Percentiles rank a stretch among this genome's conserved stretches.
phyloP scores from a whole-genome alignment of 2,329 filamentous ascomycete species.

The Penicillium crustosum region DNA sequence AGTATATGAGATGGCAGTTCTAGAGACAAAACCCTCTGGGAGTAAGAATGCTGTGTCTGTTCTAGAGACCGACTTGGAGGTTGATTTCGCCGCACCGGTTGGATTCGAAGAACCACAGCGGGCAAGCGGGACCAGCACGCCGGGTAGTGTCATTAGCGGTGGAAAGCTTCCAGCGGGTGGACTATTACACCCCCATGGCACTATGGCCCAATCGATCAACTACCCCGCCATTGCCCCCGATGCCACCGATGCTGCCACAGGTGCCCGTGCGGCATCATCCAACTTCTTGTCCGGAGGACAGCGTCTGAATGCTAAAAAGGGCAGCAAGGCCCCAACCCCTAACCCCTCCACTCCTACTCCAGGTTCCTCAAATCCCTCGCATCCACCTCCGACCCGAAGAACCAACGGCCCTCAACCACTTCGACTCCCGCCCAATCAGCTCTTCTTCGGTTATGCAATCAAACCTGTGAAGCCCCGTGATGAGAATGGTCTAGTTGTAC shows the following conservation, averaged over 20 bases:
- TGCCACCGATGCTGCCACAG: conserved; percentile 63
- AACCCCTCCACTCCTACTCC: conserved; percentile 72
- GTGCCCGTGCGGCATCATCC: conserved; percentile 64
- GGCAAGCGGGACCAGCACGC: conserved; percentile 80
- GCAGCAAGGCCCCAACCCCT: conserved; percentile 70
- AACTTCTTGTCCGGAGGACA: conserved; percentile 81
- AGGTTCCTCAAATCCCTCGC: conserved; percentile 51
- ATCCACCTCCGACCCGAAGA: conserved; percentile 48
- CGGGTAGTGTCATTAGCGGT: conserved; percentile 64
- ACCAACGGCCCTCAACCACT: conserved; percentile 84
- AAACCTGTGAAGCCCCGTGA: conserved; percentile 81
- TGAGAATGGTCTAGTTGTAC: conserved; percentile 60
- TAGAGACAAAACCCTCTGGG: conserved; percentile 86
- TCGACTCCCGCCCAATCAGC: conserved; percentile 78
- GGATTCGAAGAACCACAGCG: conserved; percentile 88
- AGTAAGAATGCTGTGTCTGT: conserved; percentile 84
- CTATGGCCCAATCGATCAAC: conserved; percentile 98
- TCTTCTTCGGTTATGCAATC: conserved; percentile 95
- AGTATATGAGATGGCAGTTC: conserved; percentile 85
- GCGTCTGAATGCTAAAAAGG: conserved; percentile 78
- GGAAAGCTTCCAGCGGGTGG: conserved; percentile 67
- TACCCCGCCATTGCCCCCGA: conserved; percentile 86
- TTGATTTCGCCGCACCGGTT: conserved; percentile 91
- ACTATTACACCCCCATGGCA: conserved; percentile 77
- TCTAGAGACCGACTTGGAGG: conserved; percentile 92